A percentile compares a stretch with the other conserved stretches of the same genome.
phyloP scores from a whole-genome alignment of 176 grass and related monocot species.

The Typha latifolia region DNA sequence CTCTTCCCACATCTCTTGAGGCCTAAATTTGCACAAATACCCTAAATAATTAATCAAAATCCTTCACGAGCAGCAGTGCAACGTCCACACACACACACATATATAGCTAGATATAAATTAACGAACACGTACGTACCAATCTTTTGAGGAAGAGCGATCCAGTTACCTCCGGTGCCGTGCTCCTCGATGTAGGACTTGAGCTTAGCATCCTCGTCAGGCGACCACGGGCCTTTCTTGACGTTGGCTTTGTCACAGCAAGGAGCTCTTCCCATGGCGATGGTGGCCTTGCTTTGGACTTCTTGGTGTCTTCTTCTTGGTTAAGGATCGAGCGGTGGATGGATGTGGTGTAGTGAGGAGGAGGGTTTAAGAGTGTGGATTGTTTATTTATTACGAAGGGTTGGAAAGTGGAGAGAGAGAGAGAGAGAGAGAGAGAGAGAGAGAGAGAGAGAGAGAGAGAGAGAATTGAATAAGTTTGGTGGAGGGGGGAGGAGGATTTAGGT shows the following conservation, averaged over 20 bases:
- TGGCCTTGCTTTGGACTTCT: too few species aligned
- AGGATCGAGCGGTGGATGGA: too few species aligned
- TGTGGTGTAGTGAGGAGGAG: too few species aligned
- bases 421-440: constrained; percentile 1
- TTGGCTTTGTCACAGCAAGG: constrained; percentile 60
- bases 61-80: background rate
- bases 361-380: too few species aligned
- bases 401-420: background rate
- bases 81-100: background rate
- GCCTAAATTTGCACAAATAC: constrained; percentile 10
- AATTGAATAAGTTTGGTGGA: background rate
- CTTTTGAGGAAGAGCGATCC: constrained; percentile 53
- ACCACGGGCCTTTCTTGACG: constrained; percentile 59
- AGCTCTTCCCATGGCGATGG: constrained; percentile 38
- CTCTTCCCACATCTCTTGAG: constrained; percentile 39
- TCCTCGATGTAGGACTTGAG: constrained; percentile 43
- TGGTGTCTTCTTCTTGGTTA: too few species aligned
- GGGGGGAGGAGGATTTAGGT: background rate
- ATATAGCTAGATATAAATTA: background rate
- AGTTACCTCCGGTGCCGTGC: constrained; percentile 41
- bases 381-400: too few species aligned
- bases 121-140: constrained; percentile 23
- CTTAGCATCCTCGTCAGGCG: constrained; percentile 43
- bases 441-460: background rate
- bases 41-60: background rate